Evolutionary conservation across 768 basidiomycete genomes (phyloP).

Genomic region (Terana coerulea): DNA sequence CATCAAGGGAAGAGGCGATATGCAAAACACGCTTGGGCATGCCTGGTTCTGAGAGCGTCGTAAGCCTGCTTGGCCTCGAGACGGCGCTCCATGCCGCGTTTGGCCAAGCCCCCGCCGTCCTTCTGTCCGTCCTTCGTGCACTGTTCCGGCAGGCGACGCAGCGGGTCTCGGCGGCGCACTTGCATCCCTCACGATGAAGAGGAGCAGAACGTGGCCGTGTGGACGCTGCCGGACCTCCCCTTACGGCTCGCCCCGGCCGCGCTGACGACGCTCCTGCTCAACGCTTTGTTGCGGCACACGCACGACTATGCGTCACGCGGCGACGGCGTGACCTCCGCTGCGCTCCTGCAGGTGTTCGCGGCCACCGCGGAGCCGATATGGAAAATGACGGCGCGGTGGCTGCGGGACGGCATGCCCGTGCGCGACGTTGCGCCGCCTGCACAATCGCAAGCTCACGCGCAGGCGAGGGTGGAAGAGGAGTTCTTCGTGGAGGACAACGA

Average conservation of each 20-base stretch:
- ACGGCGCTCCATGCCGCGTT: constrained; percentile 56
- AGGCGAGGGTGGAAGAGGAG: constrained; percentile 52
- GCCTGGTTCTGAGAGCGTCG: constrained; percentile 40
- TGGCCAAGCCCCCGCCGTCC: constrained; percentile 51
- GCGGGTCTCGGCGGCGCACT: constrained; percentile 20
- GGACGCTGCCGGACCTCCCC: constrained; percentile 39
- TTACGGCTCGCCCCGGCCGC: constrained; percentile 44
- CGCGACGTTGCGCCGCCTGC: constrained; percentile 15
- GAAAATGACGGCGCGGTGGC: constrained; percentile 69
- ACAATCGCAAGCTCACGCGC: not conserved
- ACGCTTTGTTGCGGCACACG: constrained; percentile 53
- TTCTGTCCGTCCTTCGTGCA: constrained; percentile 45
- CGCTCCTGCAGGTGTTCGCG: constrained; percentile 60
- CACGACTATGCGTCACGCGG: constrained; percentile 59
- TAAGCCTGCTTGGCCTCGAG: constrained; percentile 66
- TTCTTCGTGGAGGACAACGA: constrained; percentile 79
- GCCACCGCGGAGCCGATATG: constrained; percentile 67
- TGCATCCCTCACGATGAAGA: no score
- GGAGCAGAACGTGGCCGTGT: constrained; percentile 28
- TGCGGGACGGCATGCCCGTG: constrained; percentile 66
- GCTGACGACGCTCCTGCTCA: constrained; percentile 55
- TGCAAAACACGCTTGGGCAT: constrained; percentile 54
- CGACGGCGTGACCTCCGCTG: constrained; percentile 49
- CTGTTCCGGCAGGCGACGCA: constrained; percentile 27
- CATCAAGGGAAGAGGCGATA: constrained; percentile 61